phyloP scores from a whole-genome alignment of 176 grass and related monocot genomes.

The Musa schizocarpa region DNA sequence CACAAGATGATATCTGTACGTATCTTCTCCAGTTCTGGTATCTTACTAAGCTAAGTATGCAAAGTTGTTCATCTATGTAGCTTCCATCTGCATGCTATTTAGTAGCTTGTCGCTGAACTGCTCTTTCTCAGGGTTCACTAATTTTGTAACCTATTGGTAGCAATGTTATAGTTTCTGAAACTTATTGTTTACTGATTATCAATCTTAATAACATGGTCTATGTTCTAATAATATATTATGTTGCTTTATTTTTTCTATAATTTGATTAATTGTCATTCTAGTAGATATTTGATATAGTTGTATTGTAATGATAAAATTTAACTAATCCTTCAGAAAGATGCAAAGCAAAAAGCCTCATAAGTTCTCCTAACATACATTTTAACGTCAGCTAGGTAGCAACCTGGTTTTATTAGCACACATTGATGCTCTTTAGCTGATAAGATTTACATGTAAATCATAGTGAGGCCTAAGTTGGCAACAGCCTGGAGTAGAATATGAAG shows the following conservation, averaged over 20 bases:
- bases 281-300: background rate
- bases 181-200: background rate
- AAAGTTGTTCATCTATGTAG: background rate
- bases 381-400: background rate
- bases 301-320: background rate
- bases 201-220: background rate
- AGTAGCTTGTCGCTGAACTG: background rate
- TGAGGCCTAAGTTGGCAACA: too few species aligned
- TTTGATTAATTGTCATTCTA: background rate
- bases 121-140: background rate
- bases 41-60: background rate
- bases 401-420: too few species aligned
- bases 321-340: background rate
- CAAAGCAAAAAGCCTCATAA: background rate
- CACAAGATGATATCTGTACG: conserved; percentile 36
- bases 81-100: background rate
- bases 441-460: too few species aligned
- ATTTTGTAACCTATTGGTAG: too few species aligned
- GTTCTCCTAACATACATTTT: background rate
- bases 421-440: too few species aligned
- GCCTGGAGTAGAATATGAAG: too few species aligned
- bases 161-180: background rate
- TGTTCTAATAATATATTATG: background rate
- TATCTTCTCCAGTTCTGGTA: conserved; percentile 13
- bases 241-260: background rate